Base-by-base conservation (phyloP, 2,329 filamentous ascomycete species). In the Mycosphaerelloides madeirae region DNA sequence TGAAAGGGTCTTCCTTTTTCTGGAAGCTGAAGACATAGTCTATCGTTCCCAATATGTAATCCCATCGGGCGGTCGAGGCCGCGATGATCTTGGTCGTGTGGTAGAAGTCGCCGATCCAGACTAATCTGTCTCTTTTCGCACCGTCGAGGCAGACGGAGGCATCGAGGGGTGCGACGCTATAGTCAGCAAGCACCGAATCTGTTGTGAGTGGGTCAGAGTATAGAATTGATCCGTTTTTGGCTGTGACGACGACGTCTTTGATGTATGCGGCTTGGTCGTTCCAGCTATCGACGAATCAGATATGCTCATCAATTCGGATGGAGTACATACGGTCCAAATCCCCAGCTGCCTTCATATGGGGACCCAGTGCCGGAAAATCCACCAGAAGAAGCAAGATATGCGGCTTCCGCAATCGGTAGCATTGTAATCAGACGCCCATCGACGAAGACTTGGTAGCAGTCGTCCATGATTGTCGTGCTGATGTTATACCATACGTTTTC, bases 81-180 rank as follows among this genome's bases (percentile, higher is more conserved):
- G 55, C 58, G 9, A 71, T 54, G 14, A 71, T 61, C 9, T 63
- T 59, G 1, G 62, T 54, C 0, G 70, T 71, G 49, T 72, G 68
- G 31, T 65, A 65, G 41, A 70, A 70, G 44, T 72, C 68, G 4
- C 69, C 68, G 3, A 64, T 58, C 68, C 69, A 72, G 4, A 70
- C 58, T 1, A 69, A 55, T 0, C 68, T 59, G 46, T 73, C 69
- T 5, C 69, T 57, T 46, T 71, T 72, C 0, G 65, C 61, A 2
- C 68, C 67, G 44, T 72, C 68, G 1, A 71, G 54, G 34, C 70
- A 72, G 7, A 69, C 60, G 2, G 65, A 63, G 4, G 55, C 52
- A 1, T 57, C 45, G 18, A 71, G 66, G 1, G 52, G 48, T 2
- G 59, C 56, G 0, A 67, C 61, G 3, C 63, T 61, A 29, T 69